Evolutionary conservation across 2,329 filamentous ascomycete species (phyloP).

Genomic region (Alternaria panax): DNA sequence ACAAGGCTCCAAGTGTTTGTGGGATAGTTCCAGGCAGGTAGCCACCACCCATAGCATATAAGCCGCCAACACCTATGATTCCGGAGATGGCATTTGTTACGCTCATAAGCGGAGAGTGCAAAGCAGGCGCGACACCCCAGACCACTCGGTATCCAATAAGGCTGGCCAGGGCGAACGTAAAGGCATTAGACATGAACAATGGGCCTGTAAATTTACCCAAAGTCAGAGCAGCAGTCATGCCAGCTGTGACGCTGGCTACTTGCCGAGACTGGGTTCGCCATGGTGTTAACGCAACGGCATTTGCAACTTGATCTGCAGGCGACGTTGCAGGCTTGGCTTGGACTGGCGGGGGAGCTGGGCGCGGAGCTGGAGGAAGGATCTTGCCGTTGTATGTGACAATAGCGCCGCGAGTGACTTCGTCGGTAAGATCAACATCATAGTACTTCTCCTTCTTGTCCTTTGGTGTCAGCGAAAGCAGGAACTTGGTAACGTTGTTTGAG

Average conservation of each 20-base stretch:
- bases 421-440: constrained; percentile 80
- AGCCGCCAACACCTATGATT: constrained; percentile 85
- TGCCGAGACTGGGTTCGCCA: constrained; percentile 82
- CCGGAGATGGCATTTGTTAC: constrained; percentile 93
- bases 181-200: constrained; percentile 86
- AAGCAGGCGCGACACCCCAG: constrained; percentile 82
- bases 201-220: constrained; percentile 81
- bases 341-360: constrained; percentile 68
- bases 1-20: constrained; percentile 76
- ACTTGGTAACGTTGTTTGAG: constrained; percentile 93
- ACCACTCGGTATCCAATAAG: constrained; percentile 88
- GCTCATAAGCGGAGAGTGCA: constrained; percentile 90
- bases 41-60: constrained; percentile 88
- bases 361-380: constrained; percentile 76
- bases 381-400: constrained; percentile 83
- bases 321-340: constrained; percentile 53
- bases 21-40: constrained; percentile 69
- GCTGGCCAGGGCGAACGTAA: constrained; percentile 83
- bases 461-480: constrained; percentile 81
- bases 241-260: constrained; percentile 75
- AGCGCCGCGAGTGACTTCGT: constrained; percentile 85
- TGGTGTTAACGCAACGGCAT: constrained; percentile 74
- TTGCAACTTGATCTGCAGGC: constrained; percentile 55
- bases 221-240: constrained; percentile 77
- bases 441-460: constrained; percentile 78